Percentiles rank a stretch among this genome's conserved stretches.
Conservation (phyloP, 495 filamentous ascomycete genomes). For the Neurospora pannonica region DNA sequence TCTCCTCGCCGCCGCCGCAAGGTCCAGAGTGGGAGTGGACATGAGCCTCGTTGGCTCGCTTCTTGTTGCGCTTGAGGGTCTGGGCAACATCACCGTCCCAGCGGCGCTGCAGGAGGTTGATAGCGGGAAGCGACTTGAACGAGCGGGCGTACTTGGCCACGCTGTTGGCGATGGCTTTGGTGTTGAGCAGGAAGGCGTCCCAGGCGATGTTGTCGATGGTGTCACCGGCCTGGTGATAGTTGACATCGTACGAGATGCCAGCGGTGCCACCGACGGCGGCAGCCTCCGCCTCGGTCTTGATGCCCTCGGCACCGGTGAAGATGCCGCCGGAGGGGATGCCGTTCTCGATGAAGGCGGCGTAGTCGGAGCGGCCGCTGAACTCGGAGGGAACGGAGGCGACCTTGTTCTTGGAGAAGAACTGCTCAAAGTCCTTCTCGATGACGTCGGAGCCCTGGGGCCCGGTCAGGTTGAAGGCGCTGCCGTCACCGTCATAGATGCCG, state of each 20-base stretch:
- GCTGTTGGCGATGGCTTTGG: conserved; percentile 51
- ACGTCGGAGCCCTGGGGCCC: conserved; percentile 56
- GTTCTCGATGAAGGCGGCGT: conserved; percentile 54
- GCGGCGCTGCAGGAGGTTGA: conserved; percentile 2
- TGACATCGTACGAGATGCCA: conserved; percentile 48
- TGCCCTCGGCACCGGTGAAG: conserved; percentile 58
- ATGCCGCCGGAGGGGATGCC: conserved; percentile 57
- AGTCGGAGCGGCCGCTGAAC: conserved; percentile 60
- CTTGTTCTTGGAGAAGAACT: conserved; percentile 42
- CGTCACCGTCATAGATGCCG: conserved; percentile 65
- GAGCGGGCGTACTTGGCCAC: conserved; percentile 53
- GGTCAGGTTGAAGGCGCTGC: conserved; percentile 47
- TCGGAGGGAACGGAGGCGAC: conserved; percentile 38
- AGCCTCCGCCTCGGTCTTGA: conserved; percentile 53
- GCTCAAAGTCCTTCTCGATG: conserved; percentile 54
- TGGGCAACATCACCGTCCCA: conserved; percentile 10
- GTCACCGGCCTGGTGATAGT: conserved; percentile 55
- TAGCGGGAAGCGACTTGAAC: conserved; percentile 25
- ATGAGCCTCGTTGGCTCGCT: not conserved
- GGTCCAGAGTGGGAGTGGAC: conserved; percentile 4
- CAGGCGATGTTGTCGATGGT: conserved; percentile 48
- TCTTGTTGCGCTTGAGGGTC: conserved; percentile 4
- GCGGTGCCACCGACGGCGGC: conserved; percentile 50
- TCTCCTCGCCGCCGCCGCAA: conserved; percentile 9
- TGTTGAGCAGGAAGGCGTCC: conserved; percentile 51